Evolutionary conservation across 176 grass and related monocot species (phyloP), one percentile per base, ranked within the genome.

Genomic region (Dendrocalamus sinicus): DNA sequence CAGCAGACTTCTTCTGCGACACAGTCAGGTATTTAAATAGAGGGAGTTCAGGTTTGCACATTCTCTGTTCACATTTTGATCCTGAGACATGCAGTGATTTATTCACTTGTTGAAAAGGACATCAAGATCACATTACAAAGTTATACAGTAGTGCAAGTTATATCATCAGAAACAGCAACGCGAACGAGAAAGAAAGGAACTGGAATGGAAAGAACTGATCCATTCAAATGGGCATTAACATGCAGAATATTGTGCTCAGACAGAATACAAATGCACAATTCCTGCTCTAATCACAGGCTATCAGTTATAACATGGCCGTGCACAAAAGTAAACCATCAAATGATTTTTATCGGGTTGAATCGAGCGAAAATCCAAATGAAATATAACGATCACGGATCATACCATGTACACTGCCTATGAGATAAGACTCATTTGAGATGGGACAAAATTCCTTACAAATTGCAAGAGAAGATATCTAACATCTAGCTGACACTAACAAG

Each of bases 181-280:
- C 13, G 37, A 4, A 72, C 13, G 13, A 65, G 19, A 82, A 12
- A 65, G 32, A 53, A 59, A 81, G 16, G 28, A 70, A 88, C 3
- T 43, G 16, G 3, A 80, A 85, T 45, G 7, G 10, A 44, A 57
- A 39, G 40, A 2, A 70, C 39, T 63, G 35, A 64, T 67, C 46
- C 48, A 80, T n/a, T 84, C 24, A 57, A 9, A 73, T 48, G 39
- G 24, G 35, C 16, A 60, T 70, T 88, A 30, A 74, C 24, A 79
- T 67, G 26, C 7, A 59, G 16, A 69, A 19, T 32, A 28, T 45
- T 73, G 10, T 81, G 77, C 58, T 54, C 17, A 43, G 15, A 54
- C 6, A 9, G 14, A 60, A 2, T 39, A 37, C 20, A 74, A 62
- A 23, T 28, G 22, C 72, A 32, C 82, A 84, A 1, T 22, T 63